Evolutionary conservation across 2,329 filamentous ascomycete genomes (phyloP).

Genomic region (Chaetomium olivaceum): DNA sequence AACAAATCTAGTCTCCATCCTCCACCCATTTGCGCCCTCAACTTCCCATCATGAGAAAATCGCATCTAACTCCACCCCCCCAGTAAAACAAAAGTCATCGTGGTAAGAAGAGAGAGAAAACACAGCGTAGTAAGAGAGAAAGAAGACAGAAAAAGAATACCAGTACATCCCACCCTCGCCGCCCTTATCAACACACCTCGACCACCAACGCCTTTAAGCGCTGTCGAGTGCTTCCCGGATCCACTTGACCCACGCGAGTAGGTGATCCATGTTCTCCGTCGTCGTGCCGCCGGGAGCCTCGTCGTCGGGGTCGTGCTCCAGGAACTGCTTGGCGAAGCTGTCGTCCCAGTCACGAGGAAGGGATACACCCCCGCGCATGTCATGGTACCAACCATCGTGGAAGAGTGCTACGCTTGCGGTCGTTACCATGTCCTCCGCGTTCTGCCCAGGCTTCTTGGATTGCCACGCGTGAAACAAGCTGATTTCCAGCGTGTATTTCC

Average conservation of each 20-base stretch:
- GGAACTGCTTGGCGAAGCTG: constrained; percentile 24
- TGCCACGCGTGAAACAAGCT: constrained; percentile 40
- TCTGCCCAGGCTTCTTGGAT: not conserved
- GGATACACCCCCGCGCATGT: constrained; percentile 15
- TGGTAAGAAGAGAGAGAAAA: not conserved
- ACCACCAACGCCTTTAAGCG: not conserved
- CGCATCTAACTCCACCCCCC: not conserved
- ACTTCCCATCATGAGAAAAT: not conserved
- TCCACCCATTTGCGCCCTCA: not conserved
- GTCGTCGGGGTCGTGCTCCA: constrained; percentile 4
- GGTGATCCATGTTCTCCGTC: constrained; percentile 18
- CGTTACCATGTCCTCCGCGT: constrained; percentile 4
- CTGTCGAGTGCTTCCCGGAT: constrained; percentile 24
- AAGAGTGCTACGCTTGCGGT: constrained; percentile 34
- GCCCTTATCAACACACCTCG: not conserved
- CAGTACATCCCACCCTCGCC: not conserved
- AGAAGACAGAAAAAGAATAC: not conserved
- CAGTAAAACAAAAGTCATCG: not conserved
- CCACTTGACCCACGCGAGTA: constrained; percentile 24
- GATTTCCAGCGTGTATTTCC: constrained; percentile 39
- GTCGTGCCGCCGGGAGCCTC: not conserved
- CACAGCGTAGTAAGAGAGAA: not conserved
- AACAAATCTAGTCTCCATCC: not conserved
- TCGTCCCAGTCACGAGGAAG: constrained; percentile 25
- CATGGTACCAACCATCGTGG: constrained; percentile 37